Percentiles rank a stretch among this genome's conserved stretches.
Evolutionary conservation across 1,284 basidiomycete species (phyloP).

Genomic region (Vanrija sp.): DNA sequence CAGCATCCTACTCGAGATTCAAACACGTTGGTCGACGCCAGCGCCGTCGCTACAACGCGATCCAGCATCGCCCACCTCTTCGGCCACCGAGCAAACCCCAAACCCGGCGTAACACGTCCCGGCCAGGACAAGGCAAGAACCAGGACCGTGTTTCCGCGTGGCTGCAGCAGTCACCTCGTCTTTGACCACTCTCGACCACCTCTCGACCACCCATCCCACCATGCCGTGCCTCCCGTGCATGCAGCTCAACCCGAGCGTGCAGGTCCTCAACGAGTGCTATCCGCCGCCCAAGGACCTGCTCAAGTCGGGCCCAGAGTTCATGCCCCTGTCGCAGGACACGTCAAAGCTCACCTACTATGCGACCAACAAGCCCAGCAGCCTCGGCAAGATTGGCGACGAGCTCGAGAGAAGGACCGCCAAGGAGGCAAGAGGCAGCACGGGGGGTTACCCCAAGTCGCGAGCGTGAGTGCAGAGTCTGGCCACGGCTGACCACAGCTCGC

Average conservation of each 20-base stretch:
- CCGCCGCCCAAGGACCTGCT: slow-evolving; percentile 74
- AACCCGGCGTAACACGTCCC: too few relatives aligned
- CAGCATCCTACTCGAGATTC: too few relatives aligned
- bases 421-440: slow-evolving; percentile 65
- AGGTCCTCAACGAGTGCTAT: slow-evolving; percentile 82
- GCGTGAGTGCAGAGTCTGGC: slow-evolving; percentile 59
- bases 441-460: slow-evolving; percentile 69
- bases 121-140: too few relatives aligned
- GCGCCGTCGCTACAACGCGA: too few relatives aligned
- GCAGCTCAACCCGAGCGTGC: slow-evolving; percentile 30
- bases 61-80: too few relatives aligned
- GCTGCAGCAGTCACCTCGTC: too few relatives aligned
- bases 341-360: slow-evolving; percentile 90
- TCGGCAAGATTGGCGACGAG: slow-evolving; percentile 77
- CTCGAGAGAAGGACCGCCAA: slow-evolving; percentile 70
- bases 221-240: slow-evolving; percentile 36
- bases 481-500: slow-evolving; percentile 55
- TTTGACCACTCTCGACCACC: neutral
- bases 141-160: too few relatives aligned
- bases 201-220: neutral
- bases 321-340: slow-evolving; percentile 83
- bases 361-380: slow-evolving; percentile 81
- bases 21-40: too few relatives aligned
- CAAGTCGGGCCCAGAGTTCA: slow-evolving; percentile 64
- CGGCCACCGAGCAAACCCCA: too few relatives aligned